Conservation (phyloP, 345 rosid genomes). For the Rhizophora mangle region DNA sequence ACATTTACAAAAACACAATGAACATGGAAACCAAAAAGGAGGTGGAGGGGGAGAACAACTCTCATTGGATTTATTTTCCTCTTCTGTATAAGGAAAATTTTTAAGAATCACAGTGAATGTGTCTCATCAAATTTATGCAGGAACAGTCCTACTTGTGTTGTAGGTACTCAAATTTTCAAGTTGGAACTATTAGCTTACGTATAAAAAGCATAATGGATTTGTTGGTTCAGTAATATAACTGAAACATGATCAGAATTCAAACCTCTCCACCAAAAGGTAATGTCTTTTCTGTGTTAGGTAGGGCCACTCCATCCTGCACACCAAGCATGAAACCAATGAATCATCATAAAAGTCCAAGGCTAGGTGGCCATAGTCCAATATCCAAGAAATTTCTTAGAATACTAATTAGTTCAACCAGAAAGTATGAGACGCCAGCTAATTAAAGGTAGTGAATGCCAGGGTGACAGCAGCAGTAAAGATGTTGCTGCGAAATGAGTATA, state of each 20-base stretch:
- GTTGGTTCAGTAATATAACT: not conserved
- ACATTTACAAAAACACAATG: too few relatives aligned
- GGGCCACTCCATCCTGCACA: conserved; percentile 84
- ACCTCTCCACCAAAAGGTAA: conserved; percentile 98
- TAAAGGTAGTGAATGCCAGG: not conserved
- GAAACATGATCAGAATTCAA: conserved; percentile 22
- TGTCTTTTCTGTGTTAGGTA: conserved; percentile 89
- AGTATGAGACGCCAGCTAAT: not conserved
- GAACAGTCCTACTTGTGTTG: not conserved
- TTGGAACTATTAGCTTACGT: conserved; percentile 2
- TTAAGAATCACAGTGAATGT: not conserved
- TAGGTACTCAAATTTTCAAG: conserved; percentile 6
- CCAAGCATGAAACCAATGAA: conserved; percentile 12
- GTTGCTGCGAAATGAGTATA: too few relatives aligned
- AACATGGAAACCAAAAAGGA: too few relatives aligned
- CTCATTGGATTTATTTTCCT: too few relatives aligned
- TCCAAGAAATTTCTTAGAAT: not conserved
- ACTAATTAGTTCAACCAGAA: not conserved
- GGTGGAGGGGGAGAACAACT: too few relatives aligned
- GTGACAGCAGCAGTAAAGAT: too few relatives aligned
- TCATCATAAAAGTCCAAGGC: conserved; percentile 14
- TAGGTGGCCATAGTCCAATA: not conserved
- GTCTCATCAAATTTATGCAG: too few relatives aligned
- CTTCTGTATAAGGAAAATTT: not conserved
- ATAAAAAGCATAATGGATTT: conserved; percentile 10